A percentile compares a stretch with the other conserved stretches of the same genome.
Evolutionary conservation across 257 asterid species (phyloP).

Genomic region (Lavandula angustifolia): DNA sequence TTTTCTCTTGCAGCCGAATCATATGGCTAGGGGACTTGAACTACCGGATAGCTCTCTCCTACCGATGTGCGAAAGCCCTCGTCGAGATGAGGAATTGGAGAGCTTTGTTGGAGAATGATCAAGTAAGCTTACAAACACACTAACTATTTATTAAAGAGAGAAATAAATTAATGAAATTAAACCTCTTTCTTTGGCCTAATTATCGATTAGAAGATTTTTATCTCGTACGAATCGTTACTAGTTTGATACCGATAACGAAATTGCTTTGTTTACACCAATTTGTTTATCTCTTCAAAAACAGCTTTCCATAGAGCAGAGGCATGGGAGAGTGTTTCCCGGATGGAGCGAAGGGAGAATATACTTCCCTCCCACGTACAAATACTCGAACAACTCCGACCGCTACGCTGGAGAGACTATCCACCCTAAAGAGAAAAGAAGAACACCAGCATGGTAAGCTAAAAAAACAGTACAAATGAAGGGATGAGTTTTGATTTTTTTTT

Average conservation of each 20-base stretch:
- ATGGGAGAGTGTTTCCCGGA: conserved; percentile 75
- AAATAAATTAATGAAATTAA: too few species aligned
- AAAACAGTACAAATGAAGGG: not conserved
- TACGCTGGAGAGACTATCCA: conserved; percentile 79
- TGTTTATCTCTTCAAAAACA: conserved; percentile 37
- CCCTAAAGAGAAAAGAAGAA: conserved; percentile 81
- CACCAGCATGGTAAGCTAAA: conserved; percentile 80
- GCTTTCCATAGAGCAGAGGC: conserved; percentile 78
- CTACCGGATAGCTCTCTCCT: conserved; percentile 85
- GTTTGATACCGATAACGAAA: too few species aligned
- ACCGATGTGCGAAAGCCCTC: conserved; percentile 87
- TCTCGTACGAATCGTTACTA: too few species aligned
- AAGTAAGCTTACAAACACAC: conserved; percentile 48
- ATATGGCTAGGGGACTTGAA: conserved; percentile 98
- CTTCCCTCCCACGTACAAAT: conserved; percentile 92
- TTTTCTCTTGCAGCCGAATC: conserved; percentile 59
- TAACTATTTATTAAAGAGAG: too few species aligned
- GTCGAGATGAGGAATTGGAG: conserved; percentile 98
- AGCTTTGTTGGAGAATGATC: conserved; percentile 91
- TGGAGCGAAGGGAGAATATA: conserved; percentile 90
- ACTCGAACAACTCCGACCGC: conserved; percentile 80
- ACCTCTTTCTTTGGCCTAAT: too few species aligned
- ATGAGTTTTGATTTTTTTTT: not conserved
- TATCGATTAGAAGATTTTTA: too few species aligned
- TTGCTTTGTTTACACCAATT: not conserved